phyloP scores from a whole-genome alignment of 2,329 filamentous ascomycete genomes.

The Aspergillus novofumigatus region DNA sequence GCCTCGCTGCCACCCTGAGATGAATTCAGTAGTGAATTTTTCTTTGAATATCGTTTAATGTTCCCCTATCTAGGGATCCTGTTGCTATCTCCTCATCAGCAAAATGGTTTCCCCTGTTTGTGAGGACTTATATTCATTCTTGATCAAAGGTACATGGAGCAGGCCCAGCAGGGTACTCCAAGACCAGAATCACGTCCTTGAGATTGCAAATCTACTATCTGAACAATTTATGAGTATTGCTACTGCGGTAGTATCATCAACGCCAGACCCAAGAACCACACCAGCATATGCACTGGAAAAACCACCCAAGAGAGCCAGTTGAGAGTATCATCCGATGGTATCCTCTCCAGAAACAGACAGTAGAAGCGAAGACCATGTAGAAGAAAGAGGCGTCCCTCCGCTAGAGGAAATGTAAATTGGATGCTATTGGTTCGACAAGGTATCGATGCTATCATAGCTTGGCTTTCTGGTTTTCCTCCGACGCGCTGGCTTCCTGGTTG shows the following conservation, averaged over 20 bases:
- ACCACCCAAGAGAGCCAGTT: neutral
- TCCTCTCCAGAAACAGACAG: neutral
- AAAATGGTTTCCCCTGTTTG: too few species aligned
- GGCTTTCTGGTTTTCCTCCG: conserved; percentile 44
- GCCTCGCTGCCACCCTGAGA: neutral
- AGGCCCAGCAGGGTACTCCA: neutral
- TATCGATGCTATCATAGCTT: conserved; percentile 39
- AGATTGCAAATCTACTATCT: neutral
- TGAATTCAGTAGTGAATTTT: neutral
- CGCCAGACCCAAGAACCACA: neutral
- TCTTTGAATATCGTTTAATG: neutral
- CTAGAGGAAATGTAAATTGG: too few species aligned
- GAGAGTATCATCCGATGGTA: neutral
- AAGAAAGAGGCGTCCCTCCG: neutral
- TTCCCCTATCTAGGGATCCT: neutral
- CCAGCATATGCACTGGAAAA: neutral
- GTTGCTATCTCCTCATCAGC: neutral
- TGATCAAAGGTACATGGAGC: neutral
- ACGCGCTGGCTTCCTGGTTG: conserved; percentile 81
- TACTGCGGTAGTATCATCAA: neutral
- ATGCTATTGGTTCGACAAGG: neutral
- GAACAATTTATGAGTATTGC: neutral
- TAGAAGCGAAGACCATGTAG: neutral
- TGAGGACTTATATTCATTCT: neutral
- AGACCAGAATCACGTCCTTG: too few species aligned